A percentile compares a stretch with the other conserved stretches of the same genome.
These are phyloP conservation scores for Trichosanthes truncata DNA, from an alignment of 306 rosid species.

Conservation along the genomic window DNA sequence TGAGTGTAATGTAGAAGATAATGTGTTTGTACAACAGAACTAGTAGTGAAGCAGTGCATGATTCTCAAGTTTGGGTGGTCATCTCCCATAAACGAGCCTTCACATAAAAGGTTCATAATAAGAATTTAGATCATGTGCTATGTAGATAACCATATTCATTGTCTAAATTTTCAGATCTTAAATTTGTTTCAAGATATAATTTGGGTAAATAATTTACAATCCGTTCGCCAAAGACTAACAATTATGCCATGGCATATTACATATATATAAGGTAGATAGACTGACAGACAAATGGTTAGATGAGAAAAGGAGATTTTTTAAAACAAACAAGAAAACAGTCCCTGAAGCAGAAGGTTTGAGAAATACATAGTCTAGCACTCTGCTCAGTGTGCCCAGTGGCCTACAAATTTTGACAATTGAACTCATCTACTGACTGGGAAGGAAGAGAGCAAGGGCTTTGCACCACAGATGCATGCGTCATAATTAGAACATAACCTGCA, in stretches of 20 bases:
- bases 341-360: background rate
- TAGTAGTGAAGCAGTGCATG: background rate
- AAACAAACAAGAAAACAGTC: background rate
- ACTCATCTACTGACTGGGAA: background rate
- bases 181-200: background rate
- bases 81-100: background rate
- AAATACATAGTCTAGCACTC: conserved; percentile 6
- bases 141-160: background rate
- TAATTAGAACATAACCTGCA: conserved; percentile 52
- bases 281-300: background rate
- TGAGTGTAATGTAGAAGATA: background rate
- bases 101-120: background rate
- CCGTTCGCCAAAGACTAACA: background rate
- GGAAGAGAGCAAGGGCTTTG: background rate
- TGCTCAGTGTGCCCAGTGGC: background rate
- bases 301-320: background rate
- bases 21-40: background rate
- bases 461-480: conserved; percentile 1
- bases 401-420: background rate
- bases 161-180: conserved; percentile 1
- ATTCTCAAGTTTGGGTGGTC: background rate
- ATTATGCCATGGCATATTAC: background rate
- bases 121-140: background rate
- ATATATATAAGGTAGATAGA: background rate
- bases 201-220: background rate